Evolutionary conservation across 768 basidiomycete species (phyloP).

Genomic region (Chlorophyllum brunneum): DNA sequence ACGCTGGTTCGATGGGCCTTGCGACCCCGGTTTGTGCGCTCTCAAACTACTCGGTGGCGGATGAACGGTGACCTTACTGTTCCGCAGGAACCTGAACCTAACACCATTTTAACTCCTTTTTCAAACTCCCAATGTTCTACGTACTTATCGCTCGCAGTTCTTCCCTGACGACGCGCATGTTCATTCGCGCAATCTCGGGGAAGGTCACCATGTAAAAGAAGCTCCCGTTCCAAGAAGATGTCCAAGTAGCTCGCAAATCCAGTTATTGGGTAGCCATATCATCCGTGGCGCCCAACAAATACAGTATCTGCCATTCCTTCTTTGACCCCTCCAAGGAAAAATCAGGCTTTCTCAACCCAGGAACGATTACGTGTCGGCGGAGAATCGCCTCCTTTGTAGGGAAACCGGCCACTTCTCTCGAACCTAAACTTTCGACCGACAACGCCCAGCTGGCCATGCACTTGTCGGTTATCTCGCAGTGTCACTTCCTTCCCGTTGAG

Average conservation of each 20-base stretch:
- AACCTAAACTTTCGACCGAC: background rate
- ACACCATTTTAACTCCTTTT: too few relatives aligned
- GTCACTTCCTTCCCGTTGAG: conserved; percentile 8
- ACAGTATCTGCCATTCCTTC: background rate
- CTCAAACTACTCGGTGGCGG: background rate
- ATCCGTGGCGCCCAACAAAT: background rate
- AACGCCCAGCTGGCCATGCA: background rate
- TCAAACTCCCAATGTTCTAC: background rate
- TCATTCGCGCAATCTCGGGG: background rate
- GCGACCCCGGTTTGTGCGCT: too few relatives aligned
- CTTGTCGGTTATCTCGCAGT: background rate
- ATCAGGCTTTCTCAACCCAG: background rate
- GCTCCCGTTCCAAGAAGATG: conserved; percentile 6
- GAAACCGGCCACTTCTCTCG: background rate
- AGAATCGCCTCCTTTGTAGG: background rate
- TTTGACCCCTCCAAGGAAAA: background rate
- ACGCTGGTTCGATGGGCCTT: too few relatives aligned
- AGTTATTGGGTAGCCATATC: background rate
- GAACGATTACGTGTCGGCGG: conserved; percentile 8
- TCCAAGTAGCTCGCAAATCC: conserved; percentile 8
- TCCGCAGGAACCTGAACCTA: background rate
- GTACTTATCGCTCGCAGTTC: background rate
- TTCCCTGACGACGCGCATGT: background rate
- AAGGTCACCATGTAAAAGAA: background rate
- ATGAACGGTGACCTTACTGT: background rate